phyloP scores from a whole-genome alignment of 2,329 filamentous ascomycete species.

The Colletotrichum endophyticum region DNA sequence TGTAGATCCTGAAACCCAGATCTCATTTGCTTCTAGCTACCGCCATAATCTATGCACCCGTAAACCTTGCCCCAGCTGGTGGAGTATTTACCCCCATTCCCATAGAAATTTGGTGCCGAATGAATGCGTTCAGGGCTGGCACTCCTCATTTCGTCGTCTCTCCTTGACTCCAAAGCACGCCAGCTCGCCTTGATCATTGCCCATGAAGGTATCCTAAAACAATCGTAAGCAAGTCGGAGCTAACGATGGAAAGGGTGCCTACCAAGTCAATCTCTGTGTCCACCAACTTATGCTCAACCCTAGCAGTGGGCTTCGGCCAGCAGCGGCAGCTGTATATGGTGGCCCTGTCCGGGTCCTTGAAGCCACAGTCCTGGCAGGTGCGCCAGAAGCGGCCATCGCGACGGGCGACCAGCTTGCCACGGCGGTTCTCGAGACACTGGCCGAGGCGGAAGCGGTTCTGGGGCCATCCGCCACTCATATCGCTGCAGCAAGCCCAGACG shows the following conservation, averaged over 20 bases:
- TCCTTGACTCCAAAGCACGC: not conserved
- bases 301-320: not conserved
- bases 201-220: not conserved
- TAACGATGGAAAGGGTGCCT: rapidly evolving
- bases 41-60: not conserved
- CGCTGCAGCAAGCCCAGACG: not conserved
- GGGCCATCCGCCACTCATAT: not conserved
- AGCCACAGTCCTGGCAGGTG: not conserved
- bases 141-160: not conserved
- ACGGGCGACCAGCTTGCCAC: not conserved
- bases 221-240: not conserved
- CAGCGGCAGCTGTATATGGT: not conserved
- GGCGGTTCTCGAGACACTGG: not conserved
- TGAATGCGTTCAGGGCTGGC: not conserved
- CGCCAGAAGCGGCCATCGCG: not conserved
- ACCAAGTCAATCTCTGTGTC: not conserved
- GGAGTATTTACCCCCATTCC: not conserved
- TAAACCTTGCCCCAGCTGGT: rapidly evolving
- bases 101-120: rapidly evolving
- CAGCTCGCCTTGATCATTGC: not conserved
- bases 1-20: not conserved
- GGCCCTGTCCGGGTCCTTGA: not conserved
- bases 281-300: not conserved
- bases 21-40: rapidly evolving
- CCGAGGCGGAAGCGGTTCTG: not conserved